These are phyloP conservation scores for Fusarium phyllophilum DNA, from an alignment of 2,329 filamentous ascomycete species.

Conservation along the genomic window DNA sequence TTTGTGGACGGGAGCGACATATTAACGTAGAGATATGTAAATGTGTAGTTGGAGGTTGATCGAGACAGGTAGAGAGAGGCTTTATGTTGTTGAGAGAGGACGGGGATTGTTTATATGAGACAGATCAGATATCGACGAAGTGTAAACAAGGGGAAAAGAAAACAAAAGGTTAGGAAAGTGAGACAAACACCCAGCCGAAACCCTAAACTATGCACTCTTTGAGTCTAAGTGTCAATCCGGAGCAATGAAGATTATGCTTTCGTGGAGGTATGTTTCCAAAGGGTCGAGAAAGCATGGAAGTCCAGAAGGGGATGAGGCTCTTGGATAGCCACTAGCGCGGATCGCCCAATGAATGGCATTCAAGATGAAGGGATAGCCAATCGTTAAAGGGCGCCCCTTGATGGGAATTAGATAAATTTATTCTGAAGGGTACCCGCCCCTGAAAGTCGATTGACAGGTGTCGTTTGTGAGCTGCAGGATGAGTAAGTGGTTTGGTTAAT, in stretches of 20 bases:
- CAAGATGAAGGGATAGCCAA: conserved; percentile 20
- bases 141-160: neutral
- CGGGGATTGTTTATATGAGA: neutral
- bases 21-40: neutral
- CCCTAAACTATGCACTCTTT: neutral
- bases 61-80: neutral
- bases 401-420: neutral
- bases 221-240: neutral
- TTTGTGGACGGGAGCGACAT: conserved; percentile 56
- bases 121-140: neutral
- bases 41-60: neutral
- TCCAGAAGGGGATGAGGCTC: conserved; percentile 17
- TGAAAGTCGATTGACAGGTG: conserved; percentile 25
- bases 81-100: neutral
- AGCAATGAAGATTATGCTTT: conserved; percentile 19
- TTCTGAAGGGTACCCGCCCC: conserved; percentile 16
- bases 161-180: neutral
- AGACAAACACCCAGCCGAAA: conserved; percentile 10
- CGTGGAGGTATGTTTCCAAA: conserved; percentile 21
- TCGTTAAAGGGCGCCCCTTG: conserved; percentile 6
- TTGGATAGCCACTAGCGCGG: conserved; percentile 16
- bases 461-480: neutral
- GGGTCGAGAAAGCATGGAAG: conserved; percentile 1
- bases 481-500: neutral
- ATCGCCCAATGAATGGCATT: conserved; percentile 17